These are phyloP conservation scores for Puccinia hordei DNA, from an alignment of 1,284 basidiomycete species.

Conservation along the genomic window DNA sequence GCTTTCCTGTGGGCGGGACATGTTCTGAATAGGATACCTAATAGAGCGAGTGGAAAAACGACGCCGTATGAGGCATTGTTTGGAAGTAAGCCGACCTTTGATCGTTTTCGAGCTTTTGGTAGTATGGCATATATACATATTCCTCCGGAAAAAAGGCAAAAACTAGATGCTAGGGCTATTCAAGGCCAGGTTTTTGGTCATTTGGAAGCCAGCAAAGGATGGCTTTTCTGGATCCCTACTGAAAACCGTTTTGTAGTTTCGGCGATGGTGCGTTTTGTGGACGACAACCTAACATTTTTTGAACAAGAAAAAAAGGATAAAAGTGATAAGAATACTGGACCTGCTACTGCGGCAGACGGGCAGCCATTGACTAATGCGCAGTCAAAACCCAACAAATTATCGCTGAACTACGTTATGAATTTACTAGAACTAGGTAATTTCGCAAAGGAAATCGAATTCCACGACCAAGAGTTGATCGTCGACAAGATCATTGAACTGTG, in stretches of 20 bases:
- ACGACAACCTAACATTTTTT: not conserved
- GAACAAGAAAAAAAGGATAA: not conserved
- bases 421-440: not conserved
- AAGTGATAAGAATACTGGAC: not conserved
- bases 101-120: conserved; percentile 7
- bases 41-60: not conserved
- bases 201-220: not conserved
- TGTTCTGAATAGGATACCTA: conserved; percentile 16
- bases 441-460: not conserved
- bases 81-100: not conserved
- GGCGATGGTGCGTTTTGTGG: not conserved
- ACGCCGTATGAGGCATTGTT: conserved; percentile 17
- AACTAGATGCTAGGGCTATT: not conserved
- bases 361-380: not conserved
- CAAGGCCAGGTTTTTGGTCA: not conserved
- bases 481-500: not conserved
- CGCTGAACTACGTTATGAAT: not conserved
- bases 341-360: no score
- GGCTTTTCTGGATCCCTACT: conserved; percentile 10
- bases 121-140: conserved; percentile 19
- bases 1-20: conserved; percentile 16
- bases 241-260: not conserved
- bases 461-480: not conserved
- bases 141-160: not conserved
- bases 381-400: not conserved